Evolutionary conservation across 2,329 filamentous ascomycete genomes (phyloP), one percentile per base, ranked within the genome.

Genomic region (Penicillium oxalicum): DNA sequence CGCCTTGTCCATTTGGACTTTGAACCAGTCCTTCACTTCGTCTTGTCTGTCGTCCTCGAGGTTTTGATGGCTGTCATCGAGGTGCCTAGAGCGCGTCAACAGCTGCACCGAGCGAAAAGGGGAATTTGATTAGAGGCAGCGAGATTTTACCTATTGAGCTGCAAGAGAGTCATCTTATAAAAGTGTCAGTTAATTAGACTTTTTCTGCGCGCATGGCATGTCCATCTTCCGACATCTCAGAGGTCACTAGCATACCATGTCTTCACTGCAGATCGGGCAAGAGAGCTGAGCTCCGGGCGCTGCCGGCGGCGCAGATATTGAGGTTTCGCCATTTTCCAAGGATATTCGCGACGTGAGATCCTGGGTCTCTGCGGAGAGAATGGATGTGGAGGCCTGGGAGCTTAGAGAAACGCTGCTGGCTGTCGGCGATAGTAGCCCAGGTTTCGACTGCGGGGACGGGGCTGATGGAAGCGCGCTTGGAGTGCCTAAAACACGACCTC

Each of bases 211-310:
- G 18, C 18, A 18, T 11, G 27, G 9, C 1, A 4, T 37, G 18
- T 24, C 8, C 37, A 7, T 27, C 4, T 40, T n/a, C 44, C 12
- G 11, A 27, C 1, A 34, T 32, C 4, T 32, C 29, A 32, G 11
- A 8, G 7, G 29, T 32, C 29, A 11, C 1, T 44, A 40, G 62
- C 73, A 55, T 74, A 93, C 90, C 93, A 98, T 98, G 70, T 96
- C 91, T 72, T 97, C 94, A 60, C 84, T 90, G 71, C 93, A 98
- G 65, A 98, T 98, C n/a, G 93, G 93, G 68, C 93, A 98, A 47
- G 91, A 82, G 50, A 98, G 82, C 68, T 80, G 80, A 56, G 81
- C 81, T 57, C 79, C 81, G 47, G 81, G 73, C 45, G 81, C 78
- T 42, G 73, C 76, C 54, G 78, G 77, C 42, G 67, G 68, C 13